Evolutionary conservation across 352 stramenopile species (phyloP).

Genomic region (Blastocystis sp.): DNA sequence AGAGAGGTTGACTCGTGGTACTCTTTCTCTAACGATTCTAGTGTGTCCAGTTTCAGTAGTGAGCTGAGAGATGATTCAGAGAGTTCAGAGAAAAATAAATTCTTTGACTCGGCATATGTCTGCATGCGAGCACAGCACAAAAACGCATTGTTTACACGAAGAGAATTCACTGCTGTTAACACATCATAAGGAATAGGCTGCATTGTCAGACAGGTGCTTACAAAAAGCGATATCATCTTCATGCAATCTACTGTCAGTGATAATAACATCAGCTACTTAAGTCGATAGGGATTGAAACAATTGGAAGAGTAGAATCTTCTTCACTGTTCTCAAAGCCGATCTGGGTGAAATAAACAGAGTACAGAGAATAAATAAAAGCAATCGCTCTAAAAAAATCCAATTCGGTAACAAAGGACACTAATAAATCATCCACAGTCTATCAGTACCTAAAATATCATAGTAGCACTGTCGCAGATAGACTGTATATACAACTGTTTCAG

Average conservation of each 20-base stretch:
- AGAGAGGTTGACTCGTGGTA: not conserved
- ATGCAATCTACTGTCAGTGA: not conserved
- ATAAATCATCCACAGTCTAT: not conserved
- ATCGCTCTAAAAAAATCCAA: not conserved
- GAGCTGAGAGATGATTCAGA: not conserved
- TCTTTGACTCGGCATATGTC: not conserved
- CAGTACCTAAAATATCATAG: not conserved
- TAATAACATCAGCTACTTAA: not conserved
- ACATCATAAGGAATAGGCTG: not conserved
- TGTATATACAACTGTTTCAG: not conserved
- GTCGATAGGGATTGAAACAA: constrained; percentile 8
- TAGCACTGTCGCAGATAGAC: constrained; percentile 26
- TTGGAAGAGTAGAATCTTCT: not conserved
- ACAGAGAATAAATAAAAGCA: constrained; percentile 2
- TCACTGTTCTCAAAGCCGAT: not conserved
- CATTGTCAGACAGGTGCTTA: not conserved
- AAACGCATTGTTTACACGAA: not conserved
- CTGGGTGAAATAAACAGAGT: not conserved
- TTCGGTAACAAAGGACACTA: not conserved
- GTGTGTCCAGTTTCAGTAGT: not conserved
- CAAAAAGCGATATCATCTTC: not conserved
- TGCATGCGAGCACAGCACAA: not conserved
- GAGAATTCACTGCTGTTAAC: not conserved
- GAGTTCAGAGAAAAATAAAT: not conserved
- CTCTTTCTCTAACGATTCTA: not conserved